Evolutionary conservation across 1,284 basidiomycete genomes (phyloP), one percentile per base, ranked within the genome.

Genomic region (Lentinula novae-zelandiae): DNA sequence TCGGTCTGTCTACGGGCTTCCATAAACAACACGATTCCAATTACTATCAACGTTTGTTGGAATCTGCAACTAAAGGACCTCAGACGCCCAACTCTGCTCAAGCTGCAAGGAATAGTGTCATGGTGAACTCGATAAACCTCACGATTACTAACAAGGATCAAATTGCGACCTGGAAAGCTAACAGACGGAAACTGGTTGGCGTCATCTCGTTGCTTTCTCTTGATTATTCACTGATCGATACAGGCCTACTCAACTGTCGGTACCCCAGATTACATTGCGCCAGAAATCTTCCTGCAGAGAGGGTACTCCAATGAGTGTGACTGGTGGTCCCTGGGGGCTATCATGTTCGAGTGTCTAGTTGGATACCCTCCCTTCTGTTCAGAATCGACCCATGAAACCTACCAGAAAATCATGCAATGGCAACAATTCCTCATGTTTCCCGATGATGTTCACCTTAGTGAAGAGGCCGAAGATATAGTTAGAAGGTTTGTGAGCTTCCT

Each of bases 241-340:
- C 54, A 93, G 92, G 97, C 97, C 5, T 99, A 97, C 75, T 98
- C 96, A 1, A 99, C 97, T n/a, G 97, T 99, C 63, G 96, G 97
- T 48, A 99, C 96, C 22, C 97, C 97, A 0, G 96, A 99, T 75
- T 99, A 99, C 75, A 98, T 98, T 68, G 95, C 96, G 1, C 96
- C 96, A 0, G 97, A 99, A 73, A 98, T 99, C 73, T 99, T 99
- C 81, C 75, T 93, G 66, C 94, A 97, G 73, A 91, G 95, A 72
- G 97, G 97, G 6, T 99, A 99, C 71, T 95, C 94, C 46, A 94
- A 97, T 71, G 96, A 97, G 75, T 97, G 95, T n/a, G 40, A 53
- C 73, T 98, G 95, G 95, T 98, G 96, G 96, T 95, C 92, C 8
- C 81, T 96, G 22, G 94, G 97, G 3, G 94, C 95, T 5, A 99